Evolutionary conservation across 495 filamentous ascomycete species (phyloP).

Genomic region (Lophium mytilinum): DNA sequence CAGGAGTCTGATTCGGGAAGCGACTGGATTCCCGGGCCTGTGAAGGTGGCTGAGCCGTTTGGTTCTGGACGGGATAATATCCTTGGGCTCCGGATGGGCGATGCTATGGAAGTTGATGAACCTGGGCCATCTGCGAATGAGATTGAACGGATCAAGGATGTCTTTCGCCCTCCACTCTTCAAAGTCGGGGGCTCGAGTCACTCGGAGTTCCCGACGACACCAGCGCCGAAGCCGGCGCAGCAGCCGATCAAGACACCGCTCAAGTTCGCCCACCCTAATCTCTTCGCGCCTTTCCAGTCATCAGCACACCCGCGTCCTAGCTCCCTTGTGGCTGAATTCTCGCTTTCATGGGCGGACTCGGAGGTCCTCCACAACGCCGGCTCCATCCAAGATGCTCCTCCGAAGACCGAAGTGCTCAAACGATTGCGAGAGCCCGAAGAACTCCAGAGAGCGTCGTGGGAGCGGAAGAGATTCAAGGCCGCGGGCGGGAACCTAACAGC

Average conservation of each 20-base stretch:
- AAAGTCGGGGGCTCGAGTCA: not conserved
- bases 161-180: not conserved
- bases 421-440: conserved; percentile 12
- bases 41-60: conserved; percentile 2
- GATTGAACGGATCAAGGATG: not conserved
- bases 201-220: not conserved
- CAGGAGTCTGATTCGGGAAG: conserved; percentile 17
- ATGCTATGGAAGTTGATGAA: not conserved
- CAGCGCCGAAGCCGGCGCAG: not conserved
- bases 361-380: conserved; percentile 18
- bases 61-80: conserved; percentile 11
- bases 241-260: conserved; percentile 1
- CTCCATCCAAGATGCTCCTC: not conserved
- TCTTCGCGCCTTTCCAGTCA: conserved; percentile 15
- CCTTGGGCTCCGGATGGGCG: conserved; percentile 18
- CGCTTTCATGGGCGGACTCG: conserved; percentile 19
- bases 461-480: conserved; percentile 27
- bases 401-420: conserved; percentile 11
- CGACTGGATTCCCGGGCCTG: conserved; percentile 24
- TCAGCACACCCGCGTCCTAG: not conserved
- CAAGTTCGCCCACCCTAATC: conserved; percentile 16
- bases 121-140: not conserved
- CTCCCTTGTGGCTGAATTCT: conserved; percentile 18
- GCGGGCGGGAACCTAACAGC: conserved; percentile 25
- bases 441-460: conserved; percentile 14